A percentile compares a stretch with the other conserved stretches of the same genome.
Evolutionary conservation across 2,329 filamentous ascomycete species (phyloP).

Genomic region (Colletotrichum sp.): DNA sequence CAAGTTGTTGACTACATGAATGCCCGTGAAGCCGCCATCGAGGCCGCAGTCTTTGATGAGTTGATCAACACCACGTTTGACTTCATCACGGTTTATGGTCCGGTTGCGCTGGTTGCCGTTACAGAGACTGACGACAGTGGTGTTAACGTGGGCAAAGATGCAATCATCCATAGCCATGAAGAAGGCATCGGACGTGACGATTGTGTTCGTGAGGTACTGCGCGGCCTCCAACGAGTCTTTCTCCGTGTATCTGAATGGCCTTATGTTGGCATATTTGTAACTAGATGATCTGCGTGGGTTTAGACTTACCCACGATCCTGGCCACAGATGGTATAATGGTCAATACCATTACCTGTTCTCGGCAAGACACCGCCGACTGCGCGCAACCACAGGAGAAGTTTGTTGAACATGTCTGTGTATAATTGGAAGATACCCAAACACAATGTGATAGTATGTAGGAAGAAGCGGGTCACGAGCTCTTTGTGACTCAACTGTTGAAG

Average conservation of each 20-base stretch:
- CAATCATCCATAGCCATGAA: rapidly evolving
- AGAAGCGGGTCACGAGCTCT: no score
- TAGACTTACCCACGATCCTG: no score
- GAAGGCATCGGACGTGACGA: neutral
- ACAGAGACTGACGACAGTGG: neutral
- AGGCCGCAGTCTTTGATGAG: neutral
- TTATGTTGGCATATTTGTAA: no score
- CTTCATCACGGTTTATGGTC: neutral
- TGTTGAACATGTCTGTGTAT: no score
- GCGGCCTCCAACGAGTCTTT: neutral
- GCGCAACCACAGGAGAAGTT: no score
- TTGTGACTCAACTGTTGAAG: no score
- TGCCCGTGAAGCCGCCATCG: neutral
- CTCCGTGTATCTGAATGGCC: neutral
- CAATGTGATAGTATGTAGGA: no score
- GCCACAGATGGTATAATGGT: no score
- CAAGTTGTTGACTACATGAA: neutral
- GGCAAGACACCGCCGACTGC: no score
- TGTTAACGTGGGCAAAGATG: neutral
- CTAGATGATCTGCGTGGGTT: no score
- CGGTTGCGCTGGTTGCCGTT: neutral
- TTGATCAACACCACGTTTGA: rapidly evolving
- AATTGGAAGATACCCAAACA: no score
- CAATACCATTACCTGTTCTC: no score
- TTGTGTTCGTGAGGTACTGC: neutral